These are phyloP conservation scores for Circinella minor DNA, from an alignment of 371 early-diverging fungal genomes.

Conservation along the genomic window DNA sequence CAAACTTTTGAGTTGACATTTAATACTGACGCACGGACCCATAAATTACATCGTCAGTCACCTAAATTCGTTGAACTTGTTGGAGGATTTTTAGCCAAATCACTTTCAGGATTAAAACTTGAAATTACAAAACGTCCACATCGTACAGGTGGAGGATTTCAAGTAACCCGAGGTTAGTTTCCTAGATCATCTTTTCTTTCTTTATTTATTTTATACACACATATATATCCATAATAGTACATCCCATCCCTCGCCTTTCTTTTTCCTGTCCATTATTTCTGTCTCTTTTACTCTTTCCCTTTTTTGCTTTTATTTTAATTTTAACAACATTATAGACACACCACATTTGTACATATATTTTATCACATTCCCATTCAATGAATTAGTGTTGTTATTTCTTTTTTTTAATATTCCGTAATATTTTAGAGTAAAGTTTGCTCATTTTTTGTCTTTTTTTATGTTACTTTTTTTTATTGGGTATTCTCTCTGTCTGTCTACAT, in stretches of 20 bases:
- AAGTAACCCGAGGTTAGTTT: constrained; percentile 55
- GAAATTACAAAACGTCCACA: constrained; percentile 35
- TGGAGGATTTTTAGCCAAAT: constrained; percentile 52
- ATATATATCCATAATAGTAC: not conserved
- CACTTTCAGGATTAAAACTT: constrained; percentile 52
- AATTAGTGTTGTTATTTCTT: too few relatives aligned
- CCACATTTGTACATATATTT: constrained; percentile 7
- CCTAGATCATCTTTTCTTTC: constrained; percentile 1
- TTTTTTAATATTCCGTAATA: too few relatives aligned
- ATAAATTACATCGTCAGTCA: constrained; percentile 1
- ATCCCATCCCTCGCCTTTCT: too few relatives aligned
- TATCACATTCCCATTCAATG: not conserved
- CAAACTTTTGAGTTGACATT: constrained; percentile 35
- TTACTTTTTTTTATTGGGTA: constrained; percentile 9
- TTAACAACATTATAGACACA: not conserved
- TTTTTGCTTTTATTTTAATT: constrained; percentile 5
- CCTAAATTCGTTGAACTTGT: constrained; percentile 40
- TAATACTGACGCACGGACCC: constrained; percentile 17
- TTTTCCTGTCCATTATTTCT: too few relatives aligned
- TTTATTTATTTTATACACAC: constrained; percentile 4
- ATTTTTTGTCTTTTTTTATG: not conserved
- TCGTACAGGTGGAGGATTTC: constrained; percentile 41
- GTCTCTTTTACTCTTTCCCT: not conserved
- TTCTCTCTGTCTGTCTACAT: not conserved
- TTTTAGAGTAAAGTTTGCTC: too few relatives aligned